Base-by-base conservation (phyloP, 805 yeast genomes). In the Suhomyces pyralidae region DNA sequence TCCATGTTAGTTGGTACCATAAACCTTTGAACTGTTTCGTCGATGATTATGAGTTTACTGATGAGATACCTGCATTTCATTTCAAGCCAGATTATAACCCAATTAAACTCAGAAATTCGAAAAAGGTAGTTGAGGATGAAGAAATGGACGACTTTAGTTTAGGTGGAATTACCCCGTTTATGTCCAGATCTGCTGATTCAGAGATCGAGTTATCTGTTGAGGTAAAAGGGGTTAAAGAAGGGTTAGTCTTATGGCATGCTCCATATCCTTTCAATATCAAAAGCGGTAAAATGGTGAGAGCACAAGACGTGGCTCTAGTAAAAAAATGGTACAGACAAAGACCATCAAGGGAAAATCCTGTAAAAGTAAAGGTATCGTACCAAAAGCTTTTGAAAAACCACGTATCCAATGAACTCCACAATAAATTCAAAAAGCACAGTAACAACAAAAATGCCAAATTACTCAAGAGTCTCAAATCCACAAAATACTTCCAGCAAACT, bases 401-500 rank as follows among this genome's bases (percentile, higher is more conserved):
- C 60, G 92, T 93, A 3, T 72, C 84, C 47, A 90, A 88, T 64
- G 88, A 85, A 52, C 72, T 94, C 26, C 89, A 84, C 53, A 76
- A 74, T 8, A 60, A 60, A 64, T 67, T 60, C 6, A 60, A 60
- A 6, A 69, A 68, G 22, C 70, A 74, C 2, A 71, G 76, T 2
- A 71, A 74, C 30, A 78, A 70, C 45, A 77, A 78, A 48, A 86
- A 84, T 59, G 77, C 80, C 6, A 79, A 81, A 40, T 71, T 94
- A 12, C 65, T 94, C 25, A 83, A 82, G 55, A 78, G 84, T 28
- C 77, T 94, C 58, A 82, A 83, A 53, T 77, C 80, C 45, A 94
- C 99, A 0, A 92, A 90, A 62, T 94, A 82, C 66, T 94, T 94
- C 69, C 96, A 90, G 64, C 86, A 88, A 61, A 93, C 99, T 0